Evolutionary conservation across 129 eudicot species (phyloP).

Genomic region (Arctium lappa): DNA sequence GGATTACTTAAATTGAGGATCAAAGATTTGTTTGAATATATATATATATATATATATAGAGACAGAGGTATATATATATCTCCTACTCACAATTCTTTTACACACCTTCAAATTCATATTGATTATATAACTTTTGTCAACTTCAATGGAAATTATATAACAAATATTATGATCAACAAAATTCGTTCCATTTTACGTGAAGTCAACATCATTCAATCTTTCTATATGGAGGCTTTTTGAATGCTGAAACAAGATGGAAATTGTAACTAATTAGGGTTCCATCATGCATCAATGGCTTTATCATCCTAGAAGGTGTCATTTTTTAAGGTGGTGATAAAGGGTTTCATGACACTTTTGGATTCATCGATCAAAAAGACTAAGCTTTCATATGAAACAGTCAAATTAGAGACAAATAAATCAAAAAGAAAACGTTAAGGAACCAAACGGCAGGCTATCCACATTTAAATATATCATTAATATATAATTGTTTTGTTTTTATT

Average conservation of each 20-base stretch:
- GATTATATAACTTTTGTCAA: neutral
- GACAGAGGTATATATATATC: neutral
- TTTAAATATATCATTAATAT: neutral
- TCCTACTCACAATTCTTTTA: neutral
- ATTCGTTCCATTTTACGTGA: neutral
- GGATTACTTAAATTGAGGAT: conserved; percentile 1
- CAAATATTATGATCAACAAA: no score
- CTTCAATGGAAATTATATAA: neutral
- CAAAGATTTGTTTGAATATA: neutral
- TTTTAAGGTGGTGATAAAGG: no score
- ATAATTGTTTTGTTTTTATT: neutral
- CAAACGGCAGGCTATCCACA: neutral
- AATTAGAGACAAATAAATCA: neutral
- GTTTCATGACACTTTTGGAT: conserved; percentile 1
- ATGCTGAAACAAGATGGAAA: neutral
- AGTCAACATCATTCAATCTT: neutral
- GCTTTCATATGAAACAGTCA: neutral
- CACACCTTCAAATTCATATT: neutral
- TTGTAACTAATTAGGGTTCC: neutral
- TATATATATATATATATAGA: neutral
- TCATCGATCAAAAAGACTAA: neutral
- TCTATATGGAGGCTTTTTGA: neutral
- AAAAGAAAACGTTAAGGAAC: neutral
- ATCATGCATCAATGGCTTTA: neutral
- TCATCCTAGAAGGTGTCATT: neutral